These are phyloP conservation scores for Rhytidhysteron rufulum DNA, from an alignment of 2,329 filamentous ascomycete species.

Conservation along the genomic window DNA sequence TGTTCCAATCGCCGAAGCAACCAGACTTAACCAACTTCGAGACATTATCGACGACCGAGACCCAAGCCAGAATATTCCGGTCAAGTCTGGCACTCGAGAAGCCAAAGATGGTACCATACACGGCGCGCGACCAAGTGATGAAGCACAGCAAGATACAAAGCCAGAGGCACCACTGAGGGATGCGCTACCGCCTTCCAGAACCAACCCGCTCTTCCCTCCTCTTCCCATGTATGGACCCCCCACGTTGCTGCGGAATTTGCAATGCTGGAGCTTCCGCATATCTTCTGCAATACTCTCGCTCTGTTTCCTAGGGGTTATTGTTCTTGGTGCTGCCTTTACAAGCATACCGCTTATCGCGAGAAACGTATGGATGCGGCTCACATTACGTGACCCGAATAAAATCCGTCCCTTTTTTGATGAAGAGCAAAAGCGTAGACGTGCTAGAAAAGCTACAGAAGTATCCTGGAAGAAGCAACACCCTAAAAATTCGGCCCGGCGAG, in stretches of 20 bases:
- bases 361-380: conserved; percentile 52
- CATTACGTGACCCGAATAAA: conserved; percentile 57
- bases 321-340: conserved; percentile 69
- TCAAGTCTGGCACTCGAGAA: conserved; percentile 28
- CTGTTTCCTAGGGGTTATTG: conserved; percentile 70
- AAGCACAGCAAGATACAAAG: conserved; percentile 36
- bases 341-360: conserved; percentile 54
- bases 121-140: conserved; percentile 26
- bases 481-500: conserved; percentile 33
- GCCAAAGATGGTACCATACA: conserved; percentile 42
- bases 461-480: conserved; percentile 56
- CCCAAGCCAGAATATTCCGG: conserved; percentile 24
- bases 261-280: conserved; percentile 62
- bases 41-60: conserved; percentile 46
- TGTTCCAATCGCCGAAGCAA: conserved; percentile 66
- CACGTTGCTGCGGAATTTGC: conserved; percentile 59
- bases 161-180: conserved; percentile 44
- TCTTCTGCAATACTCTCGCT: conserved; percentile 74
- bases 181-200: conserved; percentile 60
- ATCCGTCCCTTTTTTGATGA: conserved; percentile 68
- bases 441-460: conserved; percentile 55
- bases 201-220: conserved; percentile 79
- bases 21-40: conserved; percentile 63
- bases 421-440: conserved; percentile 58
- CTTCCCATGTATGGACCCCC: conserved; percentile 78